Evolutionary conservation across 345 rosid genomes (phyloP), one percentile per base, ranked within the genome.

Genomic region (Eutrema yunnanense): DNA sequence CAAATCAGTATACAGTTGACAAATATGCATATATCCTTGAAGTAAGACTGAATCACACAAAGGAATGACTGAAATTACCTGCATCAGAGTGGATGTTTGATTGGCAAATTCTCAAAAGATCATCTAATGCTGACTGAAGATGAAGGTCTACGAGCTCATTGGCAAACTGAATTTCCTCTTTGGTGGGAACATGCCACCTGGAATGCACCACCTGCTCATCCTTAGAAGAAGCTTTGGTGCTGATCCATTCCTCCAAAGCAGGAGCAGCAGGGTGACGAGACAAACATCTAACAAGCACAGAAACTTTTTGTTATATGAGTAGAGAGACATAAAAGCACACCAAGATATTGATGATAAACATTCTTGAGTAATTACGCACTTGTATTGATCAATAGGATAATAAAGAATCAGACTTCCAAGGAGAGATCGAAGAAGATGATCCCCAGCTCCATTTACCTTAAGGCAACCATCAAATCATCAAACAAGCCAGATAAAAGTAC

Each of bases 391-490:
- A 53, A 81, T 68, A 43, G 99, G 99, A 82, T 89, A 95, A 78
- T 92, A 95, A 16, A 90, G 88, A 82, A 95, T 80, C 57, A 90
- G 81, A 81, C 97, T 90, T 79, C 96, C 96, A 46, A 89, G 87
- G 69, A 95, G 92, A 40, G 96, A 86, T 32, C 97, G 87, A 64
- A 95, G 96, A 67, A 90, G 89, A 82, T 92, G 96, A 83, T 88
- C 92, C 52, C 96, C 96, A 58, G 96, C 99, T 81, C 92, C 96
- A 71, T 92, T 92, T 64, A 95, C 99, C 99, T 95, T 68, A 63
- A 64, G 49, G 55, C 11, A 50, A 68, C 65, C 65, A 81, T 42
- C 65, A 48, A 52, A 53, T 58, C 43, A 58, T 40, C 22, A 65
- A 62, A 51, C 46, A 64, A 64, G 41, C 16, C 56, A 38, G 29